A percentile compares a stretch with the other conserved stretches of the same genome.
These are phyloP conservation scores for Epichloe elymi DNA, from an alignment of 2,329 filamentous ascomycete genomes.

Conservation along the genomic window DNA sequence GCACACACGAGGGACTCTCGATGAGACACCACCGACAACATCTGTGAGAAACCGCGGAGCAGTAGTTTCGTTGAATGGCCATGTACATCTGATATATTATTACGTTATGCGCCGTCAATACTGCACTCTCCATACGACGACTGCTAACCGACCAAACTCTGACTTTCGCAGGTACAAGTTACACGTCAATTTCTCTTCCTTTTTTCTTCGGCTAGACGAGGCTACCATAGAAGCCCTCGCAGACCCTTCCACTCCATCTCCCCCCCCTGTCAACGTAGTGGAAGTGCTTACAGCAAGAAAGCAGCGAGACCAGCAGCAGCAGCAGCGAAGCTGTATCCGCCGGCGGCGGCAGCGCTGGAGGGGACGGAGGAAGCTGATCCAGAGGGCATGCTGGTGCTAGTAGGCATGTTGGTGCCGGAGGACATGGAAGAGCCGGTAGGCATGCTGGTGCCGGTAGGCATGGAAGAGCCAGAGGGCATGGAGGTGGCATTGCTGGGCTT, in stretches of 20 bases:
- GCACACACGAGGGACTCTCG: too few relatives aligned
- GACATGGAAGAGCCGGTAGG: neutral
- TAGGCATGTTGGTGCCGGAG: constrained; percentile 4
- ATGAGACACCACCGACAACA: too few relatives aligned
- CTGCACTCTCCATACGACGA: neutral
- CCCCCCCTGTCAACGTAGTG: too few relatives aligned
- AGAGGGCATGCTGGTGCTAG: neutral
- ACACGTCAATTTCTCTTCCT: too few relatives aligned
- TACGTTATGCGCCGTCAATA: neutral
- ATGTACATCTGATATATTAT: neutral
- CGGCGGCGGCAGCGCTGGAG: constrained; percentile 13
- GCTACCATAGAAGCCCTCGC: too few relatives aligned
- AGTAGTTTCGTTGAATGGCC: neutral
- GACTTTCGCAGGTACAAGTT: too few relatives aligned
- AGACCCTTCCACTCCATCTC: too few relatives aligned
- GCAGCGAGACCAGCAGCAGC: constrained; percentile 15
- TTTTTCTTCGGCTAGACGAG: too few relatives aligned
- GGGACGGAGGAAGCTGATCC: constrained; percentile 6
- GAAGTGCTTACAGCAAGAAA: constrained; percentile 6
- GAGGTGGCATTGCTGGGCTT: constrained; percentile 10
- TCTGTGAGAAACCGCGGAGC: neutral
- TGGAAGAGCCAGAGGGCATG: constrained; percentile 5
- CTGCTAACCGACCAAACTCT: neutral
- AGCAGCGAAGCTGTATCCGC: constrained; percentile 16
- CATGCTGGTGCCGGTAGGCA: neutral